A percentile compares a stretch with the other conserved stretches of the same genome.
phyloP scores from a whole-genome alignment of 2,329 filamentous ascomycete genomes.

The Fusarium humuli region DNA sequence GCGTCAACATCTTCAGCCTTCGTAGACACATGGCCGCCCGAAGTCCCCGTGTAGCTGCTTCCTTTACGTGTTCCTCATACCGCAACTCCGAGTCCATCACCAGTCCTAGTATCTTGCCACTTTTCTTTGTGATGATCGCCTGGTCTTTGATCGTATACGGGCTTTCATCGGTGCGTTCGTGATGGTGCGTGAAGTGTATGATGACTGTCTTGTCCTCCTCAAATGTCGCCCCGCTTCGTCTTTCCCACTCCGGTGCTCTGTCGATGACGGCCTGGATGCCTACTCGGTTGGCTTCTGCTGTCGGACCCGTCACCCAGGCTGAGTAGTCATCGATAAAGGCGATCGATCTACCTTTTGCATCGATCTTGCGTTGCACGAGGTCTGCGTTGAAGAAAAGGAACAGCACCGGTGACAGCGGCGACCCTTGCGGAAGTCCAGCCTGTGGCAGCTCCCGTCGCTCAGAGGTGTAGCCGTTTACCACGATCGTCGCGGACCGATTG shows the following conservation, averaged over 20 bases:
- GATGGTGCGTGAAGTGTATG: not conserved
- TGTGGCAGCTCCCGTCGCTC: not conserved
- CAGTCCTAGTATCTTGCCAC: not conserved
- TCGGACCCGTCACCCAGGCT: not conserved
- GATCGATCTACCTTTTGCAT: not conserved
- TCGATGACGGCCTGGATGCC: not conserved
- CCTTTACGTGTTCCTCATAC: not conserved
- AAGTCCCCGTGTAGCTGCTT: not conserved
- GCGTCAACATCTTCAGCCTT: not conserved
- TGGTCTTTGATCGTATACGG: not conserved
- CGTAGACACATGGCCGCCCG: not conserved
- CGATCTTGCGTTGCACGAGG: not conserved
- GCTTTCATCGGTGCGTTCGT: not conserved
- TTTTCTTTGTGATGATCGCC: not conserved
- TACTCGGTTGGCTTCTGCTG: not conserved
- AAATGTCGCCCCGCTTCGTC: not conserved
- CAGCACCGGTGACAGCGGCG: not conserved
- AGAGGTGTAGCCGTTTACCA: not conserved
- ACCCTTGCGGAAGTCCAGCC: constrained; percentile 7
- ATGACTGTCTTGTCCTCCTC: not conserved
- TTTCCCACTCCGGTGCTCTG: not conserved
- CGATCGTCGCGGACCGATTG: not conserved
- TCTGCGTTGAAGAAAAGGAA: constrained; percentile 19
- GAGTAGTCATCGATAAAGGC: constrained; percentile 1
- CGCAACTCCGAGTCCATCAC: not conserved